phyloP scores from a whole-genome alignment of 116 monocot genomes.

The Dioscorea cayenensis region DNA sequence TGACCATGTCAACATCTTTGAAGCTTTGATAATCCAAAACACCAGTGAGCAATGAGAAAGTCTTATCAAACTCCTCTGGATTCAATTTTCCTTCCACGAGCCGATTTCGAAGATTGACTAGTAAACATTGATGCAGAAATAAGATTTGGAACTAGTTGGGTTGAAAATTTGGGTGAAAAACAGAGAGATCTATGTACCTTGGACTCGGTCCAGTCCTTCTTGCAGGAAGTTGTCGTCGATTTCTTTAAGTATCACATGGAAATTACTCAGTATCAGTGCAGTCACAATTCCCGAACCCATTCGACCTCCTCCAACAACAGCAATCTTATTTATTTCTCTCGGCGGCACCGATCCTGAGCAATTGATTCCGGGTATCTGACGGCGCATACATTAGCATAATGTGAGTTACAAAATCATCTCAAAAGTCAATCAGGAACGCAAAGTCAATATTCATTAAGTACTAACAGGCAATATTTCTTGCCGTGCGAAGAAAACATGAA shows the following conservation, averaged over 20 bases:
- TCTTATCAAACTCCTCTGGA: slow-evolving; percentile 39
- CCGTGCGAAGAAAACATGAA: slow-evolving; percentile 27
- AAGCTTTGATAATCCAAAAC: slow-evolving; percentile 51
- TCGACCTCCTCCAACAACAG: slow-evolving; percentile 54
- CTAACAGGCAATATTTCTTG: slow-evolving; percentile 24
- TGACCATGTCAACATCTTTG: slow-evolving; percentile 57
- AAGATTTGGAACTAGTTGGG: neutral
- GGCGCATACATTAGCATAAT: neutral
- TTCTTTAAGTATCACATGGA: slow-evolving; percentile 46
- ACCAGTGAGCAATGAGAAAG: slow-evolving; percentile 46
- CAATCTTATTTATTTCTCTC: slow-evolving; percentile 46
- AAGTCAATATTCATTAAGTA: too few species aligned
- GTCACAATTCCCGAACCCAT: slow-evolving; percentile 77
- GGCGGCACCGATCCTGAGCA: slow-evolving; percentile 42
- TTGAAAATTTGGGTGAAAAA: neutral
- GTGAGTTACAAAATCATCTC: neutral
- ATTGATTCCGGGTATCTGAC: slow-evolving; percentile 32
- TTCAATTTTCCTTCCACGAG: slow-evolving; percentile 61
- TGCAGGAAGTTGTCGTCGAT: slow-evolving; percentile 48
- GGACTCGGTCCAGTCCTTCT: slow-evolving; percentile 41
- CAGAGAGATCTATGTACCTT: slow-evolving; percentile 23
- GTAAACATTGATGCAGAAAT: slow-evolving; percentile 1
- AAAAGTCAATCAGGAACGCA: too few species aligned
- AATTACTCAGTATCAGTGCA: slow-evolving; percentile 41
- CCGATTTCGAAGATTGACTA: slow-evolving; percentile 36